Conservation (phyloP, 2,329 filamentous ascomycete species). For the Lachnellula hyalina region DNA sequence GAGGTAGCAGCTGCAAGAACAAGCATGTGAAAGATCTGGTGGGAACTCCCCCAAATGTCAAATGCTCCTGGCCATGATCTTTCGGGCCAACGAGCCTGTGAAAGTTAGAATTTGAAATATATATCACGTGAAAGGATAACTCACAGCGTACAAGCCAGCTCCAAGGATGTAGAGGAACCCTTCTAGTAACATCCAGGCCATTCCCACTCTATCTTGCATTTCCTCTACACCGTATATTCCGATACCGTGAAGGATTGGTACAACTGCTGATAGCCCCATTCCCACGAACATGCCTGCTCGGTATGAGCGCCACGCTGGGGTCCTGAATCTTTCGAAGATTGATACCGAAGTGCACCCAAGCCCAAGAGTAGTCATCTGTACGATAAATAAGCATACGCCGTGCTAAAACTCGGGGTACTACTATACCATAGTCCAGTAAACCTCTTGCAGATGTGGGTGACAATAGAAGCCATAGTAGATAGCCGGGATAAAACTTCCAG, state of each 20-base stretch:
- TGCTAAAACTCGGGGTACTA: conserved; percentile 25
- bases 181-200: conserved; percentile 75
- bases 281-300: conserved; percentile 84
- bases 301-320: conserved; percentile 76
- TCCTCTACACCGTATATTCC: conserved; percentile 59
- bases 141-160: conserved; percentile 77
- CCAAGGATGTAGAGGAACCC: conserved; percentile 81
- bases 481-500: conserved; percentile 84
- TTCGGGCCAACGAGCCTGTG: conserved; percentile 74
- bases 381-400: neutral
- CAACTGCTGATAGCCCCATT: conserved; percentile 76
- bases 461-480: conserved; percentile 84
- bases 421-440: conserved; percentile 69
- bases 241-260: conserved; percentile 77
- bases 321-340: conserved; percentile 76
- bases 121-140: conserved; percentile 27
- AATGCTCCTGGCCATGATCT: conserved; percentile 70
- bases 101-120: conserved; percentile 14
- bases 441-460: conserved; percentile 55
- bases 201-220: conserved; percentile 68
- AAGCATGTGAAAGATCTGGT: conserved; percentile 92
- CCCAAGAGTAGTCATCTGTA: conserved; percentile 71
- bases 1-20: conserved; percentile 77
- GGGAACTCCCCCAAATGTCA: conserved; percentile 88
- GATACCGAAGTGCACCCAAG: conserved; percentile 72